Conservation (phyloP, 192 early-diverging fungal genomes). For the Entomortierella chlamydospora region DNA sequence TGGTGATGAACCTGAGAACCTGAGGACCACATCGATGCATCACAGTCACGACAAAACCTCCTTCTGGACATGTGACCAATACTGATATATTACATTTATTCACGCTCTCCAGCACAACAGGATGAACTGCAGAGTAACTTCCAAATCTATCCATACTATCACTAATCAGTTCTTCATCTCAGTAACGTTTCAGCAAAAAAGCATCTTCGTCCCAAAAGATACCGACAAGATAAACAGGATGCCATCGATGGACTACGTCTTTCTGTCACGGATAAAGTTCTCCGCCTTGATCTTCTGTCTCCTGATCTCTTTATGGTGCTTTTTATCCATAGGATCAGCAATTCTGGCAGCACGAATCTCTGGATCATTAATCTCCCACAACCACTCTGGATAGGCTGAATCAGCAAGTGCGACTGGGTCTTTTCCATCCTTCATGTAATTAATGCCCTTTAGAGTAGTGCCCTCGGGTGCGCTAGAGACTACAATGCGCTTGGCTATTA, state of each 20-base stretch:
- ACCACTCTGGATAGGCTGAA: constrained; percentile 90
- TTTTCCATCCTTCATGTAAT: constrained; percentile 83
- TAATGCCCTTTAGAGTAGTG: constrained; percentile 87
- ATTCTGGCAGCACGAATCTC: constrained; percentile 59
- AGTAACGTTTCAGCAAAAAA: background rate
- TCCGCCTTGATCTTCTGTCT: constrained; percentile 71
- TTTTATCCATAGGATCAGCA: constrained; percentile 62
- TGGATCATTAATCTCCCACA: constrained; percentile 87
- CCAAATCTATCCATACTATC: too few relatives aligned
- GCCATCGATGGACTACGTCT: constrained; percentile 60
- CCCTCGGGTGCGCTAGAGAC: constrained; percentile 75
- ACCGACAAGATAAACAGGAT: background rate
- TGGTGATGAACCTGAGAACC: too few relatives aligned
- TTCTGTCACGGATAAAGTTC: constrained; percentile 85
- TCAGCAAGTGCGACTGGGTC: constrained; percentile 90
- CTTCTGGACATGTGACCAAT: background rate
- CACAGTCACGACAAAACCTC: too few relatives aligned
- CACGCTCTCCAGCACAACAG: background rate
- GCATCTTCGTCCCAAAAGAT: background rate
- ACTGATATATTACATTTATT: background rate
- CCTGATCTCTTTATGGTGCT: constrained; percentile 70
- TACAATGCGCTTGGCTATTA: constrained; percentile 48
- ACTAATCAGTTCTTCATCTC: too few relatives aligned
- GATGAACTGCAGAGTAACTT: too few relatives aligned
- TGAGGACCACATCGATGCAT: too few relatives aligned